Evolutionary conservation across 2,329 filamentous ascomycete species (phyloP), one percentile per base, ranked within the genome.

Genomic region (Aspergillus versicolor): DNA sequence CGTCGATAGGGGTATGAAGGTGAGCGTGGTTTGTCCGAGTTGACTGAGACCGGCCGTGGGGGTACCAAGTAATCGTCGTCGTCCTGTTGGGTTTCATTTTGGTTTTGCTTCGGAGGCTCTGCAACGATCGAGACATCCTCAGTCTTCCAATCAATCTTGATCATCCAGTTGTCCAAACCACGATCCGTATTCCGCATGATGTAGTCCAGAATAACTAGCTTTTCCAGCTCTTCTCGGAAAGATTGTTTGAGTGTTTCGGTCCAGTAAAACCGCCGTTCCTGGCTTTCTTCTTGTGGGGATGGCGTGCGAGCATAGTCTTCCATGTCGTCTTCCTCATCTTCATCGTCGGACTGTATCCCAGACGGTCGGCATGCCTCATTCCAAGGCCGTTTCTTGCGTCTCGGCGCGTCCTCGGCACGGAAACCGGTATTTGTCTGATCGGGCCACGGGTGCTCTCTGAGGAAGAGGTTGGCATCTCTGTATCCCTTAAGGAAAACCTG

Each of bases 91-190:
- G 9, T 30, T 32, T 78, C 76, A 30, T 67, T 67, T 3, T 80
- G 75, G 51, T 87, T 84, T 54, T 81, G 81, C 78, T 81, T 90
- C 69, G 80, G 95, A 11, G 92, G 91, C 59, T 97, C 92, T 0
- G 91, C 91, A 15, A 89, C 88, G 63, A 99, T 91, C 7, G 89
- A 91, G 12, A 94, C 93, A 67, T 89, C 84, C 68, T 94, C 86
- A 3, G 84, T 87, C 65, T 91, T 84, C 82, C 87, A 91, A 73
- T 99, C 92, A 32, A 99, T 90, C 73, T 91, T 94, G 70, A 99
- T 92, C 94, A 99, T 99, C 94, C 94, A 99, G 67, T 99, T 99
- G 73, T 99, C 94, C 56, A 97, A 80, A 2, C 94, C 94, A 75
- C 94, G 85, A 73, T 99, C 94, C 2, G 94, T 99, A 70, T 99